phyloP scores from a whole-genome alignment of 2,329 filamentous ascomycete genomes.

The Biscogniauxia mediterranea region DNA sequence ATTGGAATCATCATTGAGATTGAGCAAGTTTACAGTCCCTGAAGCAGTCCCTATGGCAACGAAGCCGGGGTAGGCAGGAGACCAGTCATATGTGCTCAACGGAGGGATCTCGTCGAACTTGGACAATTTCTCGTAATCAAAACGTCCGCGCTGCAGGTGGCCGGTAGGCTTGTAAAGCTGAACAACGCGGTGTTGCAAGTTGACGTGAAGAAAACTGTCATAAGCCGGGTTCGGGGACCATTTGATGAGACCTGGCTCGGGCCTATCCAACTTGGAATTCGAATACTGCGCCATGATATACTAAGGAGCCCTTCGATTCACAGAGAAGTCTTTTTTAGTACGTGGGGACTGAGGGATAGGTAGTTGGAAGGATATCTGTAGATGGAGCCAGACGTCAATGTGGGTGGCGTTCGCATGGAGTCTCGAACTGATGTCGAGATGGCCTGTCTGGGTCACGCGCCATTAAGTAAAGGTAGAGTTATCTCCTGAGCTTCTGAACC shows the following conservation, averaged over 20 bases:
- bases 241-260: slow-evolving; percentile 62
- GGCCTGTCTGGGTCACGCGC: not conserved
- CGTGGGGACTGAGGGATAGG: no score
- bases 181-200: slow-evolving; percentile 60
- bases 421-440: not conserved
- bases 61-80: slow-evolving; percentile 59
- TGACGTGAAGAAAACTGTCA: slow-evolving; percentile 64
- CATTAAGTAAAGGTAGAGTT: not conserved
- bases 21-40: slow-evolving; percentile 72
- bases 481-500: not conserved
- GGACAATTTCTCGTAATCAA: slow-evolving; percentile 56
- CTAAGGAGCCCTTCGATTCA: not conserved
- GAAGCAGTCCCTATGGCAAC: slow-evolving; percentile 73
- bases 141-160: slow-evolving; percentile 53
- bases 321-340: not conserved
- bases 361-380: no score
- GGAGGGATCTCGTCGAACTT: slow-evolving; percentile 63
- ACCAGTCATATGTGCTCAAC: slow-evolving; percentile 67
- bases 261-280: slow-evolving; percentile 50
- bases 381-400: not conserved
- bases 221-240: slow-evolving; percentile 61
- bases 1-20: slow-evolving; percentile 69
- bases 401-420: no score
- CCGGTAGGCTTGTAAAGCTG: slow-evolving; percentile 63
- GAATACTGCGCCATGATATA: slow-evolving; percentile 25